Evolutionary conservation across 768 basidiomycete species (phyloP), one percentile per base, ranked within the genome.

Genomic region (Psilocybe cubensis): DNA sequence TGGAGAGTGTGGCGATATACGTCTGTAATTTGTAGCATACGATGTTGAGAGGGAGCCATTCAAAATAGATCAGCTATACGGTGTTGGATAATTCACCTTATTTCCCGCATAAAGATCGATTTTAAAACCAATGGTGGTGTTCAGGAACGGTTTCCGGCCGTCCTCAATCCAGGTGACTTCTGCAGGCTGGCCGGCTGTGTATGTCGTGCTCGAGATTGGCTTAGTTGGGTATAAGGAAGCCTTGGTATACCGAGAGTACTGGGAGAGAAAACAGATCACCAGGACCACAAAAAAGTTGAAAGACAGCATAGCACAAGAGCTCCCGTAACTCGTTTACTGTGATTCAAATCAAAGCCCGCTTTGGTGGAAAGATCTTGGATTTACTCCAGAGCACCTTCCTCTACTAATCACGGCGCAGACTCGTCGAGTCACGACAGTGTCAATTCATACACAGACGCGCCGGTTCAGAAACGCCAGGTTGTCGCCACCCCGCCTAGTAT

Each of bases 101-200:
- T 76, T 70, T 23, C 74, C 70, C 9, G 68, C 63, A 63, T 76
- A 82, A 4, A 88, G 72, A 38, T 82, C 74, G 7, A 88, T 78
- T 6, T 68, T 68, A 23, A 85, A 51, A 1, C 60, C 57, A 0
- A 80, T 78, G 70, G 84, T 77, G 11, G 76, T 66, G 28, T 54
- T 52, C 5, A 87, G 57, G 20, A 64, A 62, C 0, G 87, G 86
- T 7, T 60, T 59, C 0, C 43, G 65, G 5, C 69, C 66, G 42
- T 84, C 79, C 38, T 88, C 84, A 33, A 66, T 68, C 87, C 87
- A 89, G 3, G 66, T 76, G 3, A 86, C 65, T 8, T 64, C 38
- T 21, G 73, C 73, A 4, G 73, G 69, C 40, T 75, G 68, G 8
- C 83, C 85, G 31, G 80, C 74, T 27, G 66, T 64, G 58, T 79